Evolutionary conservation across 495 filamentous ascomycete genomes (phyloP), one percentile per base, ranked within the genome.

Genomic region (Staphylotrichum longicolle): DNA sequence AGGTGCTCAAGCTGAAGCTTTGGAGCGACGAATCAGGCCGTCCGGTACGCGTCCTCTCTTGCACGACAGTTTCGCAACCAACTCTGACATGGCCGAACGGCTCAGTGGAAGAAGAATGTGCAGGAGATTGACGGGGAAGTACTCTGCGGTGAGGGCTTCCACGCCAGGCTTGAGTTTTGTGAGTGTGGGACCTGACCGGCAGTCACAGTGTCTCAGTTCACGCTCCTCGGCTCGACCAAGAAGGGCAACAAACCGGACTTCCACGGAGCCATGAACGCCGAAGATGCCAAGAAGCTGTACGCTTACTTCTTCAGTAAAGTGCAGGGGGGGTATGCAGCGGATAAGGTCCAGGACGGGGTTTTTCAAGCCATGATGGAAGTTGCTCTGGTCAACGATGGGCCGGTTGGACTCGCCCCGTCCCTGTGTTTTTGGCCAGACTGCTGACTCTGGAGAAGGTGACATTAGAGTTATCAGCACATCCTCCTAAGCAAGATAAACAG

Each of bases 341-440:
- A 91, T 14, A 88, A 83, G 64, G 92, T 99, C 61, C 92, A 95
- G 69, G 88, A 98, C 70, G 95, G 95, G 12, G 86, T 96, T 41
- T 99, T 98, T 72, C 93, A 96, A 67, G 94, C 95, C 55, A 96
- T 96, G 92, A 99, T 98, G 94, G 89, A 97, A 67, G 94, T 97
- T 60, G 89, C 89, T 61, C 71, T 96, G 32, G 86, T 96, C 41
- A 98, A 98, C 66, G 93, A 98, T 71, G 93, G 93, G 59, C 93
- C 93, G 72, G 93, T 96, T 82, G 84, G 90, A 59, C 37, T 20
- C 35, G n/a, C 58, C 44, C 12, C 47, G 12, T 37, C 30, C 39
- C 30, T 27, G 20, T 27, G 20, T 27, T 47, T 47, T 37, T n/a
- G 11, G 32, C 9, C 27, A 15, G 46, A 10, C 8, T 53, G 45